These are phyloP conservation scores for Choiromyces venosus DNA, from an alignment of 495 filamentous ascomycete species.

Conservation along the genomic window DNA sequence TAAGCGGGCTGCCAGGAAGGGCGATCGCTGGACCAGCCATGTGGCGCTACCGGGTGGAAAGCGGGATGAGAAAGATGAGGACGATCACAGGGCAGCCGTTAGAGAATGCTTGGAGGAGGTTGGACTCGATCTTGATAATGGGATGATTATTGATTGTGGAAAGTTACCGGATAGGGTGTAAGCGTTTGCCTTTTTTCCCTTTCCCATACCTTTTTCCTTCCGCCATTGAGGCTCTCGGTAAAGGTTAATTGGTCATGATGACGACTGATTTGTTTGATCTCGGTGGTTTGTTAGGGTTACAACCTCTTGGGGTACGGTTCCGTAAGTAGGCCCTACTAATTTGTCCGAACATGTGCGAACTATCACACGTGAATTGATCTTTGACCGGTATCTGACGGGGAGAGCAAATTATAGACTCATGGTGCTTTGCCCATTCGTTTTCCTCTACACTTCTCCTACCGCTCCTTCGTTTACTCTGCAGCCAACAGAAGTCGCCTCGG, in stretches of 20 bases:
- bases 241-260: conserved; percentile 20
- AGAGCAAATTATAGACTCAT: conserved; percentile 53
- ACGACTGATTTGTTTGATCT: conserved; percentile 18
- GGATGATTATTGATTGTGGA: conserved; percentile 55
- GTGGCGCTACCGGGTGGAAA: conserved; percentile 71
- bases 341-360: background rate
- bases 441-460: conserved; percentile 55
- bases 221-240: background rate
- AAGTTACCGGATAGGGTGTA: conserved; percentile 63
- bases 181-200: background rate
- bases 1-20: conserved; percentile 63
- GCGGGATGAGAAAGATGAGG: conserved; percentile 61
- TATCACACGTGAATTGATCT: background rate
- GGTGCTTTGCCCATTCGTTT: conserved; percentile 73
- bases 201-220: background rate
- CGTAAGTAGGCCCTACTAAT: conserved; percentile 49
- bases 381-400: background rate
- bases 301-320: conserved; percentile 64
- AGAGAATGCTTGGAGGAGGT: conserved; percentile 69
- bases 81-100: conserved; percentile 61
- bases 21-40: conserved; percentile 72
- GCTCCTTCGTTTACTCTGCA: conserved; percentile 60
- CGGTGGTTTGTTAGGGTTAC: conserved; percentile 48
- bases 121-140: conserved; percentile 57
- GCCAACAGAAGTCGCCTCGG: conserved; percentile 66